phyloP scores from a whole-genome alignment of 768 basidiomycete species.

The Coprinopsis cinerea region DNA sequence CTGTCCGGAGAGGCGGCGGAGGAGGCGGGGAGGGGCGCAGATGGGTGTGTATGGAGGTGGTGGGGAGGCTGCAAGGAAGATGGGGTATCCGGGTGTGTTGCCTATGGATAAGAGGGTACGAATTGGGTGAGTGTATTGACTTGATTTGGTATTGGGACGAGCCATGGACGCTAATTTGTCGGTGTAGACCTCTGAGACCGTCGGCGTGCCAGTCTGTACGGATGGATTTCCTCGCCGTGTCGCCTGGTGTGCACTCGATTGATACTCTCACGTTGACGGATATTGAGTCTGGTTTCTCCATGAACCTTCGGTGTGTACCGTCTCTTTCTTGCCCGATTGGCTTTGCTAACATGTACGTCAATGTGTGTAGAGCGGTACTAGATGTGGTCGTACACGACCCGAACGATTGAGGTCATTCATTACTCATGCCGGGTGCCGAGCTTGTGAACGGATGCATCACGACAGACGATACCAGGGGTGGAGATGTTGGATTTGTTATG shows the following conservation, averaged over 20 bases:
- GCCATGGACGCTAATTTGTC: neutral
- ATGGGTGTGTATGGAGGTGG: conserved; percentile 22
- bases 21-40: conserved; percentile 33
- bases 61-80: conserved; percentile 27
- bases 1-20: conserved; percentile 50
- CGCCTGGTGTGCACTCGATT: conserved; percentile 74
- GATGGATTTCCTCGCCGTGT: conserved; percentile 79
- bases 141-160: neutral
- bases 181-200: conserved; percentile 75
- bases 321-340: neutral
- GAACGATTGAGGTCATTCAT: conserved; percentile 18
- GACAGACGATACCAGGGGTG: too few relatives aligned
- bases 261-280: conserved; percentile 70
- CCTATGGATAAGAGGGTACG: conserved; percentile 74
- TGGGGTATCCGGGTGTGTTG: conserved; percentile 56
- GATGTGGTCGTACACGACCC: conserved; percentile 70
- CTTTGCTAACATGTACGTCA: conserved; percentile 7
- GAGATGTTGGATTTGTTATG: too few relatives aligned
- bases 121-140: conserved; percentile 57
- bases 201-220: conserved; percentile 81
- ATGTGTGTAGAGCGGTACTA: conserved; percentile 53
- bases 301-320: conserved; percentile 71
- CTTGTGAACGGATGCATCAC: too few relatives aligned
- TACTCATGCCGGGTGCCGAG: too few relatives aligned
- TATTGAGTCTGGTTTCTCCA: conserved; percentile 62